Base-by-base conservation (phyloP, 768 basidiomycete species). In the Panellus pusillus region DNA sequence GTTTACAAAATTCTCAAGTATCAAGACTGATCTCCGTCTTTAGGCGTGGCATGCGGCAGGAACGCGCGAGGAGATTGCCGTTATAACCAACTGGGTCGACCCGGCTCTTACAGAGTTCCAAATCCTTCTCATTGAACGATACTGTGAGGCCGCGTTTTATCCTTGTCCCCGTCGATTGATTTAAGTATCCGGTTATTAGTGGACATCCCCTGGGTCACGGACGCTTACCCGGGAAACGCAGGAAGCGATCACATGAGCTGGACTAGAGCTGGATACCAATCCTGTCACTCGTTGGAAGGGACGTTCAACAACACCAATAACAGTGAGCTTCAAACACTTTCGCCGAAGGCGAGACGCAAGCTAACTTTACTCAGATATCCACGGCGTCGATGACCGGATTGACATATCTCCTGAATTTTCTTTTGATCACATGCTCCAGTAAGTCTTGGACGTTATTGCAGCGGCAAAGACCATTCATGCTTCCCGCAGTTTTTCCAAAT, bases 211-310 rank as follows among this genome's bases (percentile, higher is more conserved):
- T 59, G 52, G 57, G 54, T 55, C 13, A 27, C 18, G 35, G 52
- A 50, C 9, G 17, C 9, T 0, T 56, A 58, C 19, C 53, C 60
- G 2, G 24, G 37, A 6, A 13, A 18, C 12, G 31, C 29, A 28
- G 40, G 44, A 6, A 55, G 53, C 29, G 53, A 49, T 42, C 36
- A 64, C 61, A 79, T 77, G 29, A 79, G 79, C 20, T 85, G 83
- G 83, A 68, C 60, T 27, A 80, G 77, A 67, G 83, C 81, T n/a
- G 85, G 86, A 43, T 86, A 84, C 58, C 82, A 79, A 24, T 74
- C 78, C 49, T 74, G 78, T 24, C 86, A 86, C 67, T 72, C 77
- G 13, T 79, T 84, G 46, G 82, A 83, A 65, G 73, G 72, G 45
- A 27, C 71, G 15, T 83, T 80, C 59, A 67, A 70, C 54, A 75